Conservation (phyloP, 495 filamentous ascomycete genomes). For the Terfezia boudieri region DNA sequence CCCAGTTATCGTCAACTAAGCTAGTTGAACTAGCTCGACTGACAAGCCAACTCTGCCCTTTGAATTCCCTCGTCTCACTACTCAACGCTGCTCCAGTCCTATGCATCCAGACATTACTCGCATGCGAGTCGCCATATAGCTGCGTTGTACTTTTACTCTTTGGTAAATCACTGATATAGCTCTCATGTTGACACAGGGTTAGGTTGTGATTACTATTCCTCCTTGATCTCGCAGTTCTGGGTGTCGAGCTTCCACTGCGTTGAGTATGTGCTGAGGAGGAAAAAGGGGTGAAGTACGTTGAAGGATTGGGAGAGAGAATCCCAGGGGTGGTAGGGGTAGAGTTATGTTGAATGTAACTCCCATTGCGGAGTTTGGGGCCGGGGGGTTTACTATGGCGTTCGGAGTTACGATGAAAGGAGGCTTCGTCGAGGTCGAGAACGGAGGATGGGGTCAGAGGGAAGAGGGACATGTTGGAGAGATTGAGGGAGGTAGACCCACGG, state of each 20-base stretch:
- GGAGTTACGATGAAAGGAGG: background rate
- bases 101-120: conserved; percentile 50
- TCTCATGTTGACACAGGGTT: conserved; percentile 1
- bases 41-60: conserved; percentile 58
- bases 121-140: conserved; percentile 13
- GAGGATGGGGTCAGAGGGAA: conserved; percentile 10
- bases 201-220: conserved; percentile 21
- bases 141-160: conserved; percentile 13
- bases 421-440: background rate
- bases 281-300: conserved; percentile 3
- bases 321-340: conserved; percentile 32
- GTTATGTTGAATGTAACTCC: conserved; percentile 9
- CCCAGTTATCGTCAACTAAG: conserved; percentile 25
- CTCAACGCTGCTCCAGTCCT: conserved; percentile 49
- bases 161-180: conserved; percentile 16
- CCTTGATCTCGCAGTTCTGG: conserved; percentile 13
- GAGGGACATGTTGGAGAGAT: conserved; percentile 14
- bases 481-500: conserved; percentile 12
- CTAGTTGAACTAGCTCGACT: conserved; percentile 51
- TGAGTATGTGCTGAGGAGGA: background rate
- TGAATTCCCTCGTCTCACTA: conserved; percentile 48
- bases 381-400: background rate
- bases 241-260: background rate
- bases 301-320: conserved; percentile 26
- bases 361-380: background rate